Evolutionary conservation across 169 alveolate species (phyloP), one percentile per base, ranked within the genome.

Genomic region (Plasmodium vivax): DNA sequence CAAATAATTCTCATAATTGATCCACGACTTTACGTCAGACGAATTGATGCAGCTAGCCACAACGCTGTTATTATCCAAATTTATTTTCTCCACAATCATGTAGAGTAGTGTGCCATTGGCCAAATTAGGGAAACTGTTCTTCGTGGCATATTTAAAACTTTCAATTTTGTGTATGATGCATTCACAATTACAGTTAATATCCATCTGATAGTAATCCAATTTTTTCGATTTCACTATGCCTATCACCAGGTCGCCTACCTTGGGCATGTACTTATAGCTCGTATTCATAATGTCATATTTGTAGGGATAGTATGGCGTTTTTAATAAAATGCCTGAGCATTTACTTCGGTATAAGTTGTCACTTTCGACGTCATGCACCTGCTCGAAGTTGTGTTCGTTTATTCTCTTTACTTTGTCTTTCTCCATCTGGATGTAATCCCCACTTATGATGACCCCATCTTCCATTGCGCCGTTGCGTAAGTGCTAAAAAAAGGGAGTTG

Each of bases 81-180:
- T 93, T 32, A 80, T 93, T 79, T 54, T 92, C 74, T 77, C 95
- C 84, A 84, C 91, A 92, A 93, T 96, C 96, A 84, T 95, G 92
- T 80, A 96, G 73, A 43, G 83, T 84, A 79, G 93, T 96, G 93
- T 96, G 83, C 95, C 95, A 56, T 81, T 83, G 9, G 34, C 9
- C 73, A 96, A 75, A 84, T 95, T 91, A 2, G 98, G 98, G 47
- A 84, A 92, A 71, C 95, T 95, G 23, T 96, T 95, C 73, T 95
- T 96, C 4, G 97, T 94, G 12, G 98, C 97, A 3, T 96, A 95
- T 36, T 96, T 85, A 82, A 96, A 96, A 68, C 96, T 96, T 30
- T 95, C 98, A 54, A 95, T 94, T 51, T 96, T 83, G 41, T 92
- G 95, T 73, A 96, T 74, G 43, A 92, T 43, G 58, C 96, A 96